Evolutionary conservation across 306 rosid genomes (phyloP).

Genomic region (Cotoneaster glaucophyllus): DNA sequence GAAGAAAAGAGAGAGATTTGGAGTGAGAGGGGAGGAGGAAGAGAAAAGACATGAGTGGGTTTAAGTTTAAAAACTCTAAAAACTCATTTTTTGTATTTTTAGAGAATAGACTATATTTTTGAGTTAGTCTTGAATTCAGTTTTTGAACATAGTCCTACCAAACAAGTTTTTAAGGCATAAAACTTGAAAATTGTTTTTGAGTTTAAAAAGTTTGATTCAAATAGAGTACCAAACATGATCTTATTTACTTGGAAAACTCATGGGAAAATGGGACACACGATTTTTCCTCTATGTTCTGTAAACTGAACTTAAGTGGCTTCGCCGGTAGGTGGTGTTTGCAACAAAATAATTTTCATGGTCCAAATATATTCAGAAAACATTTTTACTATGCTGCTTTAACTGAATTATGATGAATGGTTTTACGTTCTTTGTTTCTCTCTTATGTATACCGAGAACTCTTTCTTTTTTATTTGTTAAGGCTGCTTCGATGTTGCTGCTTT

Average conservation of each 20-base stretch:
- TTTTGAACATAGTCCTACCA: no score
- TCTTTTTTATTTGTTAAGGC: conserved; percentile 40
- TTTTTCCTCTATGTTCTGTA: not conserved
- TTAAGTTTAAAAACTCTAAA: no score
- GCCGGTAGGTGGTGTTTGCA: not conserved
- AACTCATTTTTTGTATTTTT: no score
- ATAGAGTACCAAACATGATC: no score
- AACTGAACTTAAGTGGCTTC: not conserved
- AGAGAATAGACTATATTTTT: no score
- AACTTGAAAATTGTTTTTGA: no score
- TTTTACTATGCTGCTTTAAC: not conserved
- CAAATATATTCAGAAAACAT: not conserved
- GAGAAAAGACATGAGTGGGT: no score
- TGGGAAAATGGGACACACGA: not conserved
- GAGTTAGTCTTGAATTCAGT: no score
- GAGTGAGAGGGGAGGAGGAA: no score
- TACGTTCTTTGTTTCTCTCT: conserved; percentile 7
- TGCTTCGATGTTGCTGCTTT: conserved; percentile 91
- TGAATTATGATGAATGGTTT: conserved; percentile 7
- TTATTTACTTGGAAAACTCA: not conserved
- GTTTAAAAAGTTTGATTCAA: no score
- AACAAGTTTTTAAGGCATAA: no score
- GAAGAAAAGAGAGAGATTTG: no score
- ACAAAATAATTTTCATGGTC: not conserved
- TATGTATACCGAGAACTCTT: not conserved